These are phyloP conservation scores for Fusarium tjaetaba DNA, from an alignment of 2,329 filamentous ascomycete genomes.

Conservation along the genomic window DNA sequence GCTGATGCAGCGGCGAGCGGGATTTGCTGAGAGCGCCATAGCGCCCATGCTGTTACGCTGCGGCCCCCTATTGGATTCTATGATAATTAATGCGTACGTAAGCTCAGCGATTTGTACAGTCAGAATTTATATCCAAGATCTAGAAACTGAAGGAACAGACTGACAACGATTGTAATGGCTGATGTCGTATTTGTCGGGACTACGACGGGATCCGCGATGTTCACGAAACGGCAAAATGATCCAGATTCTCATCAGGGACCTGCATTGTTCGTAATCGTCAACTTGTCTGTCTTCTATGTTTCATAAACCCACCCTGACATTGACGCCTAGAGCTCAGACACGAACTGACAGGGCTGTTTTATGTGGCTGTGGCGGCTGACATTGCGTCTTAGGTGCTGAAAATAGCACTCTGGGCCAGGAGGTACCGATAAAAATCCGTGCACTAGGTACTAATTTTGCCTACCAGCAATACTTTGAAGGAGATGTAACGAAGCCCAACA, in stretches of 20 bases:
- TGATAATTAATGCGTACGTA: conserved; percentile 16
- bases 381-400: conserved; percentile 23
- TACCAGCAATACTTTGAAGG: background rate
- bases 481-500: background rate
- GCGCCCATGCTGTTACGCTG: conserved; percentile 36
- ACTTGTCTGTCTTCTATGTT: conserved; percentile 7
- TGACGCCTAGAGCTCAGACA: background rate
- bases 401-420: conserved; percentile 28
- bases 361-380: conserved; percentile 42
- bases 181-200: background rate
- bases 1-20: conserved; percentile 26
- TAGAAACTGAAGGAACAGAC: background rate
- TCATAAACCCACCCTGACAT: conserved; percentile 14
- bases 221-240: background rate
- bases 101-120: conserved; percentile 7
- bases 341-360: conserved; percentile 1
- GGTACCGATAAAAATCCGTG: background rate
- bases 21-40: conserved; percentile 21
- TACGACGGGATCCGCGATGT: background rate
- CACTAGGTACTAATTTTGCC: background rate
- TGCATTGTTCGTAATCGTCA: conserved; percentile 10
- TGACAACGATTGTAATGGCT: background rate
- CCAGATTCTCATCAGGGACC: conserved; percentile 14
- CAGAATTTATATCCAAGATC: background rate
- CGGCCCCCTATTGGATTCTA: conserved; percentile 38